Evolutionary conservation across 768 basidiomycete genomes (phyloP), one percentile per base, ranked within the genome.

Genomic region (Amanita brunnescens): DNA sequence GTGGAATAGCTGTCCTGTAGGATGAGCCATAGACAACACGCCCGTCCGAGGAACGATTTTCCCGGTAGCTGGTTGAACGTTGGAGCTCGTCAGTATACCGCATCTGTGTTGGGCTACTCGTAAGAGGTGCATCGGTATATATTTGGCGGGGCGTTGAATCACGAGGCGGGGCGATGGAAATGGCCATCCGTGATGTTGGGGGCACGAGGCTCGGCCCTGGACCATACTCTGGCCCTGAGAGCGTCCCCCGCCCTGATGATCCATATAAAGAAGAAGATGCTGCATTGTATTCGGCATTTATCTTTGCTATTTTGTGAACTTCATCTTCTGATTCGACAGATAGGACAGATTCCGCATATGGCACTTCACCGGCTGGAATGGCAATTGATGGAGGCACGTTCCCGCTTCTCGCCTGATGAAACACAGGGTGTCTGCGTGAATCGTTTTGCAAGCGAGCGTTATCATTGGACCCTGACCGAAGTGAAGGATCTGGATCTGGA

Each of bases 201-300:
- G 49, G 49, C 24, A 50, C 13, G 30, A 50, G 13, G 18, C 18
- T 30, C 8, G 49, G n/a, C 23, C 13, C 21, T 6, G 26, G 9
- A 20, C 13, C n/a, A n/a, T n/a, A n/a, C n/a, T n/a, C n/a, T n/a
- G n/a, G n/a, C n/a, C n/a, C n/a, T n/a, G n/a, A n/a, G n/a, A n/a
- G 29, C 5, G 35, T 14, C 7, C 43, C 49, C n/a, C 37, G 35
- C 32, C 46, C 34, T 14, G 26, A 14, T 30, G 32, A 5, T 2
- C 67, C 68, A 49, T 70, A 70, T 8, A 67, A 66, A n/a, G 63
- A 60, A 30, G 70, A 68, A 7, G 69, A 58, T 1, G 67, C 64
- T 14, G 72, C 65, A 48, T 77, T 76, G 47, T 67, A 67, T 49
- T 67, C 65, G 7, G 75, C 72, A 47, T 77, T 76, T 20, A 65